Base-by-base conservation (phyloP, 768 basidiomycete species). In the Trametes cubensis region DNA sequence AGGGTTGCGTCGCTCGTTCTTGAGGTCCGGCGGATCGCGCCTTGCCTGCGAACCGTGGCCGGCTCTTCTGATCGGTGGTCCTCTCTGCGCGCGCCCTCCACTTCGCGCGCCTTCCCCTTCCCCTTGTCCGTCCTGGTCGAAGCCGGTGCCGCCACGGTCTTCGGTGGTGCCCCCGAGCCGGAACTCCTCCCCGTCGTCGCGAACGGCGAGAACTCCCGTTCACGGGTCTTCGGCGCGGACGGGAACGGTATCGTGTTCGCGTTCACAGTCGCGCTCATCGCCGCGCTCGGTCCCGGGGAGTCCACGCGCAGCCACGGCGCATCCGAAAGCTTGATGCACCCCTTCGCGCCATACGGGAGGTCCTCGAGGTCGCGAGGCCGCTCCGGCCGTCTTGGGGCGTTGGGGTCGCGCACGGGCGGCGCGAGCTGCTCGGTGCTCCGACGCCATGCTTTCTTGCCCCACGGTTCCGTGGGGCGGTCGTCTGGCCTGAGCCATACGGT, bases 271-370 rank as follows among this genome's bases (percentile, higher is more conserved):
- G 30, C 5, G 23, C 18, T 17, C n/a, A 5, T 26, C 40, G 15
- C 18, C 25, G 30, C 5, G 23, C 18, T 17, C 26, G 4, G 44
- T 34, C 26, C 10, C 20, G 46, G 15, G 10, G 6, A 26, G 18
- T 28, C 39, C 30, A 21, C 3, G 44, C 44, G 28, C 6, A 28
- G n/a, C 44, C 39, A 34, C 20, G 28, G 20, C 45, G 28, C 41
- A 23, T 21, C 14, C 46, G 6, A 40, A 4, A 46, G 39, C 44
- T 49, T 55, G 18, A 62, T 18, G 49, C 50, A 47, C 17, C 61
- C 61, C 49, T 57, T 57, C 20, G 50, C 42, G 23, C 61, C 61
- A 23, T 62, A 62, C 6, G 61, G 61, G 15, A 62, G 49, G 23
- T 62, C 61, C 23, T 53, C 50, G 34, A 34, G 34, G 25, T 62